These are phyloP conservation scores for Plasmodium adleri DNA, from an alignment of 169 alveolate genomes.

Conservation along the genomic window DNA sequence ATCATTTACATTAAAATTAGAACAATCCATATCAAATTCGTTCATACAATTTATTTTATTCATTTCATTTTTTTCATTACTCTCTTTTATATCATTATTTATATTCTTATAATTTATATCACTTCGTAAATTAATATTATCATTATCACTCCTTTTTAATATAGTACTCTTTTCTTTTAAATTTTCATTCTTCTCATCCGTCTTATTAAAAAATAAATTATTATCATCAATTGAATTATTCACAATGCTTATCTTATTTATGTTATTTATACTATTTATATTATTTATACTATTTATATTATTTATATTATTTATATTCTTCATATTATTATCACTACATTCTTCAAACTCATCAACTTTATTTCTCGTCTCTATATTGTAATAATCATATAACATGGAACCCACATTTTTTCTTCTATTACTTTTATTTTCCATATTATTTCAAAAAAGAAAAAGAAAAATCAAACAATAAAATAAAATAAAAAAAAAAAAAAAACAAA, in stretches of 20 bases:
- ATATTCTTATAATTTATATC: neutral
- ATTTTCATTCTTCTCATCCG: neutral
- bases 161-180: neutral
- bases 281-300: neutral
- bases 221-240: too few species aligned
- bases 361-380: slow-evolving; percentile 22
- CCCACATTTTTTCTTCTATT: slow-evolving; percentile 59
- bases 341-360: neutral
- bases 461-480: too few species aligned
- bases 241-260: too few species aligned
- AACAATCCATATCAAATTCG: slow-evolving; percentile 39
- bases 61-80: neutral
- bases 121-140: neutral
- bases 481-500: too few species aligned
- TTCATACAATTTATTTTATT: neutral
- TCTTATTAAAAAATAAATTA: too few species aligned
- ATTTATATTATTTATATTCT: neutral
- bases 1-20: slow-evolving; percentile 56
- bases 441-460: too few species aligned
- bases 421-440: neutral
- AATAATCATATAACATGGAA: slow-evolving; percentile 27
- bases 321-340: neutral
- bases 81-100: neutral
- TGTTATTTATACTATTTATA: neutral
- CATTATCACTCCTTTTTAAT: neutral